phyloP scores from a whole-genome alignment of 2,329 filamentous ascomycete species.

The Alternaria alternata region DNA sequence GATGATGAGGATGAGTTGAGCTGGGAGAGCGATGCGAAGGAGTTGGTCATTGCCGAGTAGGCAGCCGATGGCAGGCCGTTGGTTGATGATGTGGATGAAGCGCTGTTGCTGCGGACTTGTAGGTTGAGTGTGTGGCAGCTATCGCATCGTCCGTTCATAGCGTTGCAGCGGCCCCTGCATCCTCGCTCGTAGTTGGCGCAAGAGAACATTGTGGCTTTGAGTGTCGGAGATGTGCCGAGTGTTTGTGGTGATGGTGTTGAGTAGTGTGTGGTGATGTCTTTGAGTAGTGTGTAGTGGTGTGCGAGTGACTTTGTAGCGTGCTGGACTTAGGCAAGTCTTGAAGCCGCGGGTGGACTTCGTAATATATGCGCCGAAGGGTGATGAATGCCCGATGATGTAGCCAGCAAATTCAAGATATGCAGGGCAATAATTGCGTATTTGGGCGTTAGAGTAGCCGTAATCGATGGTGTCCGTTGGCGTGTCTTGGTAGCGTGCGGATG shows the following conservation, averaged over 20 bases:
- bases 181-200: constrained; percentile 56
- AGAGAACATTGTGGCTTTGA: constrained; percentile 50
- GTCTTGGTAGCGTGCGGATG: constrained; percentile 28
- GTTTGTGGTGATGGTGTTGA: constrained; percentile 1
- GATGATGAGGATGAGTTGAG: constrained; percentile 29
- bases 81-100: constrained; percentile 44
- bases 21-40: constrained; percentile 51
- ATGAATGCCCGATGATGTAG: constrained; percentile 45
- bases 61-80: constrained; percentile 33
- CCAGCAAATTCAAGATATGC: constrained; percentile 27
- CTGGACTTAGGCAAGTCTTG: background rate
- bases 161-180: constrained; percentile 54
- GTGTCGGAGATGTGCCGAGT: background rate
- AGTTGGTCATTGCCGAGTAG: constrained; percentile 53
- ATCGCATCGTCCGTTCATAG: constrained; percentile 47
- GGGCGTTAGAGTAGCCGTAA: constrained; percentile 31
- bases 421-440: constrained; percentile 30
- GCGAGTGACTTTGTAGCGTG: constrained; percentile 5
- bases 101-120: constrained; percentile 42
- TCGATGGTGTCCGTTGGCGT: constrained; percentile 30
- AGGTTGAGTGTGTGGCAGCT: constrained; percentile 53
- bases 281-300: constrained; percentile 1
- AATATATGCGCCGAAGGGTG: constrained; percentile 36
- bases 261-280: background rate
- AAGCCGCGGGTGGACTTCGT: constrained; percentile 14